Percentiles rank a stretch among this genome's conserved stretches.
These are phyloP conservation scores for Glycyrrhiza uralensis DNA, from an alignment of 306 rosid species.

Conservation along the genomic window DNA sequence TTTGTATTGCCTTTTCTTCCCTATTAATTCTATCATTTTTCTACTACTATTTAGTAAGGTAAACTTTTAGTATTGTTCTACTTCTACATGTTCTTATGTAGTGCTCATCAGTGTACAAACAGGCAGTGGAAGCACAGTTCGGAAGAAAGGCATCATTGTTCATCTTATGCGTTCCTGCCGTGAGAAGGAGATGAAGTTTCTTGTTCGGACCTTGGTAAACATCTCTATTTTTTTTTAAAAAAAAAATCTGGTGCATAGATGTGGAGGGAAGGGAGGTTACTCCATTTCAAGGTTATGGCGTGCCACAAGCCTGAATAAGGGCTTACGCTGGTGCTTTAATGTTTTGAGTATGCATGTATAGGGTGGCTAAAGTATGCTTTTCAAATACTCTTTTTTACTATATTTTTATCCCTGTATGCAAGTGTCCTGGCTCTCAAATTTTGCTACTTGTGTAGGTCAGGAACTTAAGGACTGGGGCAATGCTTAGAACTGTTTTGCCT, in stretches of 20 bases:
- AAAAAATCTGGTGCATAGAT: neutral
- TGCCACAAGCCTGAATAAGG: neutral
- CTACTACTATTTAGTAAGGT: constrained; percentile 5
- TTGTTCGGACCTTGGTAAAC: constrained; percentile 92
- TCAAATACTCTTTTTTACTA: neutral
- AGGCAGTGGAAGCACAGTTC: constrained; percentile 80
- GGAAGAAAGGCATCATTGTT: constrained; percentile 76
- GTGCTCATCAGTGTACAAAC: constrained; percentile 72
- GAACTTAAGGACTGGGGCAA: constrained; percentile 87
- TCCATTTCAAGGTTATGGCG: neutral
- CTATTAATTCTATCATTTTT: neutral
- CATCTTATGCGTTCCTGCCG: constrained; percentile 85
- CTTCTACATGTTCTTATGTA: constrained; percentile 36
- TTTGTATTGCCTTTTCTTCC: neutral
- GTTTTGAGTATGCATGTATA: neutral
- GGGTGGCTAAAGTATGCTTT: neutral
- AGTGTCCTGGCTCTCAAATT: constrained; percentile 4
- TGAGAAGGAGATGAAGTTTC: constrained; percentile 90
- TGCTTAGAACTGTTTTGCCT: constrained; percentile 86
- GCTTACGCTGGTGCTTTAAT: neutral
- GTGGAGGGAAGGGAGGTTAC: constrained; percentile 4
- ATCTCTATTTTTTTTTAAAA: neutral
- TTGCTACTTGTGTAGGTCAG: constrained; percentile 53
- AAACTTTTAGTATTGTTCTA: constrained; percentile 22
- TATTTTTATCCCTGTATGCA: neutral